Conservation (phyloP, 345 rosid species). For the Chamaenerion angustifolium region DNA sequence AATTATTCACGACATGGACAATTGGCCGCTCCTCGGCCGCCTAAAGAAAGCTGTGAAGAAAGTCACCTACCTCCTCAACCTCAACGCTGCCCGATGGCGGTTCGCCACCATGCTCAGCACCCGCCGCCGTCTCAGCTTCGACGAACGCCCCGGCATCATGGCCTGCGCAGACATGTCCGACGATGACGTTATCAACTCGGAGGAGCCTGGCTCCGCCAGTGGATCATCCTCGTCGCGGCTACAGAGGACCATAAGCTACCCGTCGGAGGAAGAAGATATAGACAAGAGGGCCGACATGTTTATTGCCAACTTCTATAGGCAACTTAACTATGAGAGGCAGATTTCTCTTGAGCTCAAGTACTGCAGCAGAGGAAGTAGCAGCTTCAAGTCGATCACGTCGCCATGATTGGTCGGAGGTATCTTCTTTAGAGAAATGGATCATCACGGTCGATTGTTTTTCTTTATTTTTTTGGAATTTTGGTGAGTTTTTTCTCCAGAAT, state of each 20-base stretch:
- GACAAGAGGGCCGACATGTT: constrained; percentile 6
- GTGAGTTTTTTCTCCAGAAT: too few species aligned
- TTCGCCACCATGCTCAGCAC: constrained; percentile 30
- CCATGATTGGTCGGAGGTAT: too few species aligned
- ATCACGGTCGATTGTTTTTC: too few species aligned
- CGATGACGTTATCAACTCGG: constrained; percentile 1
- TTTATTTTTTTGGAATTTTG: too few species aligned
- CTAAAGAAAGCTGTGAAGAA: constrained; percentile 56
- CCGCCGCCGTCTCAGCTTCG: constrained; percentile 36
- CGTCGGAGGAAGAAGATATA: not conserved
- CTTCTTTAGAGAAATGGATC: too few species aligned
- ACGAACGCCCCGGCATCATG: constrained; percentile 39
- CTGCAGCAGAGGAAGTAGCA: too few species aligned
- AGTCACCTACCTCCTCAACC: constrained; percentile 40
- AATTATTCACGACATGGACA: not conserved
- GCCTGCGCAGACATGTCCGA: constrained; percentile 20
- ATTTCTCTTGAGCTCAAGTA: not conserved
- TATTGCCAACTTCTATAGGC: constrained; percentile 6
- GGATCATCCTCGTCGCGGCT: constrained; percentile 1
- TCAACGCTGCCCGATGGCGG: constrained; percentile 37
- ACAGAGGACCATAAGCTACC: constrained; percentile 22
- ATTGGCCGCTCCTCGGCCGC: constrained; percentile 36
- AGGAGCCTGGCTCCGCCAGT: not conserved
- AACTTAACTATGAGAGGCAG: constrained; percentile 22
- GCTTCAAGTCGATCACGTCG: too few species aligned